A percentile compares a stretch with the other conserved stretches of the same genome.
These are phyloP conservation scores for Tylopilus sp. DNA, from an alignment of 768 basidiomycete genomes.

Conservation along the genomic window DNA sequence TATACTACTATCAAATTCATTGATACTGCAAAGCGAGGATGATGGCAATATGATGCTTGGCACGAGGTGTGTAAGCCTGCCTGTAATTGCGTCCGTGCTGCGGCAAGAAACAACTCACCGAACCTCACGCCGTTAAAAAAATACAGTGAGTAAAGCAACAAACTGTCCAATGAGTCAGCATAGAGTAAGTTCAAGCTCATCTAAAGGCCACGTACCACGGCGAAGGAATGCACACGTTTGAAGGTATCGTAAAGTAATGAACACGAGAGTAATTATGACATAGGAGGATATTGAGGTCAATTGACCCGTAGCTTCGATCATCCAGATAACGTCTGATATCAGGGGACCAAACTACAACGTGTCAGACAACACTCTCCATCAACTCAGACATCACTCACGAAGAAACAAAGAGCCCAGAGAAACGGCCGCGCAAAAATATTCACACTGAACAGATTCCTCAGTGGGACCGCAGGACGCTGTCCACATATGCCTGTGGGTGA, in stretches of 20 bases:
- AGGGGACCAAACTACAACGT: constrained; percentile 18
- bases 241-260: constrained; percentile 3
- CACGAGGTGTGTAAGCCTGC: not conserved
- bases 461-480: constrained; percentile 1
- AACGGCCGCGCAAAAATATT: constrained; percentile 3
- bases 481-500: not conserved
- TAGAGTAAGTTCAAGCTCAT: too few species aligned
- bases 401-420: constrained; percentile 19
- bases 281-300: constrained; percentile 16
- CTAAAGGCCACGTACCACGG: constrained; percentile 4
- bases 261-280: constrained; percentile 6
- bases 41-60: not conserved
- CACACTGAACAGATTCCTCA: constrained; percentile 2
- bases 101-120: not conserved
- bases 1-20: not conserved
- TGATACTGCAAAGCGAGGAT: not conserved
- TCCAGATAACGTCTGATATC: constrained; percentile 21
- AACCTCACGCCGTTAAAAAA: constrained; percentile 3
- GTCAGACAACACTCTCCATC: not conserved
- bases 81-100: not conserved
- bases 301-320: constrained; percentile 10
- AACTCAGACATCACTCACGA: constrained; percentile 9
- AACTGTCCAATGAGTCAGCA: constrained; percentile 6
- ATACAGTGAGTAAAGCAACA: not conserved
- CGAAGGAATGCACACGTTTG: constrained; percentile 2